Evolutionary conservation across 495 filamentous ascomycete genomes (phyloP).

Genomic region (Glarea lozoyensis): DNA sequence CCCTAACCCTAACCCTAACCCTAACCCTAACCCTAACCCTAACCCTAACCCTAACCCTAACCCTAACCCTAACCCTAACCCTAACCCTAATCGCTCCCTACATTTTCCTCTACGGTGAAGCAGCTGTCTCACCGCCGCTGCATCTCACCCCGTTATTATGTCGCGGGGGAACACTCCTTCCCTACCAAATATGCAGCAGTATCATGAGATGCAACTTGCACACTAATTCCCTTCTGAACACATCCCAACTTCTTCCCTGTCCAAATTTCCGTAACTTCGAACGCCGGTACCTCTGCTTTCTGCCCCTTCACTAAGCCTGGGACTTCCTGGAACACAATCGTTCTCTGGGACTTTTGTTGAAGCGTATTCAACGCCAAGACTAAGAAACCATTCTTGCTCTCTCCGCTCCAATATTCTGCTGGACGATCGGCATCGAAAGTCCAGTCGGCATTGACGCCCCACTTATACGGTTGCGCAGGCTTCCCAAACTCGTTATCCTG

Average conservation of each 20-base stretch:
- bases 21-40: no score
- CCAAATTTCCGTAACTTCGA: slow-evolving; percentile 46
- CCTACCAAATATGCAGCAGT: slow-evolving; percentile 30
- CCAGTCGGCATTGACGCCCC: slow-evolving; percentile 53
- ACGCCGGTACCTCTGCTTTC: no score
- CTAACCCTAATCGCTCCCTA: no score
- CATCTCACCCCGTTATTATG: no score
- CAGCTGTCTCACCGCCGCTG: no score
- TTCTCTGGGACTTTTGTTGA: slow-evolving; percentile 26
- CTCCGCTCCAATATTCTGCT: slow-evolving; percentile 54
- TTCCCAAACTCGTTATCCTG: slow-evolving; percentile 52
- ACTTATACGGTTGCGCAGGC: slow-evolving; percentile 55
- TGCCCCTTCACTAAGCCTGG: no score
- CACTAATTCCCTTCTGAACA: slow-evolving; percentile 27
- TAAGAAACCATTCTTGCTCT: slow-evolving; percentile 36
- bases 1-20: no score
- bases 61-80: no score
- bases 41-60: no score
- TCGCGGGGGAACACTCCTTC: slow-evolving; percentile 3
- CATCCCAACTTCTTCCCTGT: slow-evolving; percentile 41
- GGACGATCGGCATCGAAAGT: slow-evolving; percentile 50
- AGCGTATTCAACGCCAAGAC: slow-evolving; percentile 48
- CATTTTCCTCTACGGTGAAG: no score
- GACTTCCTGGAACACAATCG: slow-evolving; percentile 42
- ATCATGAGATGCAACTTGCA: slow-evolving; percentile 38